A percentile compares a stretch with the other conserved stretches of the same genome.
phyloP scores from a whole-genome alignment of 768 basidiomycete species.

The Epithele typhae region DNA sequence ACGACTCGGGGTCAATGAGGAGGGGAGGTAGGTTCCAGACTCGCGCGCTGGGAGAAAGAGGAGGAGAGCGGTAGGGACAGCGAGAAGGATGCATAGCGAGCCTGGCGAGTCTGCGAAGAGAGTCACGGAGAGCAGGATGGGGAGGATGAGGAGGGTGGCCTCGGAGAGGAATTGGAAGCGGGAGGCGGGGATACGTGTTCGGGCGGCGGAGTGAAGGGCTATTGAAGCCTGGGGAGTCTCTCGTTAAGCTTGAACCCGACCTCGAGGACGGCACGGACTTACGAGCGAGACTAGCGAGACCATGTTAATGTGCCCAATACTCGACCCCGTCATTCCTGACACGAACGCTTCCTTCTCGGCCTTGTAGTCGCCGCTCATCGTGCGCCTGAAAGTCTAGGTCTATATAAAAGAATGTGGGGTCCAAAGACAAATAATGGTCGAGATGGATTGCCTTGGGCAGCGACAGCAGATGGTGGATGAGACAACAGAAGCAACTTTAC shows the following conservation, averaged over 20 bases:
- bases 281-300: slow-evolving; percentile 66
- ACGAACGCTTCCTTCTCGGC: slow-evolving; percentile 79
- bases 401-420: too few relatives aligned
- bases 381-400: too few relatives aligned
- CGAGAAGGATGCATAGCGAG: slow-evolving; percentile 45
- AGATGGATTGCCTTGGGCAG: too few relatives aligned
- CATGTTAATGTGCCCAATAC: slow-evolving; percentile 61
- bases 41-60: slow-evolving; percentile 39
- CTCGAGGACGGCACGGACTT: too few relatives aligned
- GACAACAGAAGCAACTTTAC: too few relatives aligned
- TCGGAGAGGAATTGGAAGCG: slow-evolving; percentile 44
- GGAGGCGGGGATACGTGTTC: slow-evolving; percentile 41
- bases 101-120: slow-evolving; percentile 57
- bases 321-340: slow-evolving; percentile 66
- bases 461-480: too few relatives aligned
- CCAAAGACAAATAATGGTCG: too few relatives aligned
- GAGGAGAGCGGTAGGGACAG: slow-evolving; percentile 41
- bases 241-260: too few relatives aligned
- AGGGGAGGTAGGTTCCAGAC: slow-evolving; percentile 50
- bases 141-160: slow-evolving; percentile 64
- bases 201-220: slow-evolving; percentile 58
- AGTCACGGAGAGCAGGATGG: slow-evolving; percentile 82
- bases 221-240: slow-evolving; percentile 70
- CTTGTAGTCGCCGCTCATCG: slow-evolving; percentile 52
- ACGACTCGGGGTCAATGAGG: slow-evolving; percentile 26